Evolutionary conservation across 2,329 filamentous ascomycete genomes (phyloP), one percentile per base, ranked within the genome.

Genomic region (Fusarium sp.): DNA sequence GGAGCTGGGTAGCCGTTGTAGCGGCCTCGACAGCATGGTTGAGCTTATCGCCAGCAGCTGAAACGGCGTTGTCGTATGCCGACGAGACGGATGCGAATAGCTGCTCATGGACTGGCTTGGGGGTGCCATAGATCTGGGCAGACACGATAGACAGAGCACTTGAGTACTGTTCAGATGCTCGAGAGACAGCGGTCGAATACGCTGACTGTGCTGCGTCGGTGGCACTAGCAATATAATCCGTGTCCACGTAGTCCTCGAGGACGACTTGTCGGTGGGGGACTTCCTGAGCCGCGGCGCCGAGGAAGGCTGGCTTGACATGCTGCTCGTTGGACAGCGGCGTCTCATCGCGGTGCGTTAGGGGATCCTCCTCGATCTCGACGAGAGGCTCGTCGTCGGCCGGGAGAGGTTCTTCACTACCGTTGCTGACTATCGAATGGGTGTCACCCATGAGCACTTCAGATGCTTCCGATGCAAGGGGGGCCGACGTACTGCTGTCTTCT

Each of bases 71-170:
- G 37, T 92, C 92, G 79, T 94, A 95, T 2, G 89, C 92, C 7
- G 86, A 88, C 10, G 92, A 91, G 11, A 93, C 89, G 0, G 92
- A 93, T 10, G 92, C 88, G 14, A 94, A 84, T 80, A 95, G 88
- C 71, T 94, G 87, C 75, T 94, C 87, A 71, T 95, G 91, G 5
- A 90, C 87, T 9, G 93, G 93, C 78, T 93, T 89, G 1, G 92
- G 90, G 1, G 91, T 91, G 35, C 92, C 93, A 32, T 89, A 91
- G 43, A 94, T 88, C 77, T 94, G 89, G 5, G 86, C 88, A 2
- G 92, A 94, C 2, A 93, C 86, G 30, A 90, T 86, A 1, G 92
- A 92, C 77, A 91, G 90, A 11, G 93, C 93, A 25, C 90, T 90
- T 0, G 88, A 88, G 76, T 94, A 94, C 64, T 92, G 91, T 45